These are phyloP conservation scores for Agrocybe chaxingu DNA, from an alignment of 768 basidiomycete genomes.

Conservation along the genomic window DNA sequence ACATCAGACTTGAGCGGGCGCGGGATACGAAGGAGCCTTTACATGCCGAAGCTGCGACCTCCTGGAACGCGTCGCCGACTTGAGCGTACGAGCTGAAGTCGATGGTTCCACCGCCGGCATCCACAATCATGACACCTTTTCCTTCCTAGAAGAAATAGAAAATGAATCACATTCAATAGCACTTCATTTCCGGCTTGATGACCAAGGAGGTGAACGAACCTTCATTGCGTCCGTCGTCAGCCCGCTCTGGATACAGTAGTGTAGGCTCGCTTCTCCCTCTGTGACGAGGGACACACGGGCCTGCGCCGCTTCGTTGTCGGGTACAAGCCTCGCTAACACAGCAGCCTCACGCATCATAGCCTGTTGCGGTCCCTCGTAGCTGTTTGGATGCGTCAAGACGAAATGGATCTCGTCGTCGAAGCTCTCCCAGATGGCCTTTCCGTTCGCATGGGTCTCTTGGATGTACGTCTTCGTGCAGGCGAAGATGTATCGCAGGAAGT, in stretches of 20 bases:
- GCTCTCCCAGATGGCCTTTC: constrained; percentile 41
- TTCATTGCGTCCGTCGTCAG: constrained; percentile 30
- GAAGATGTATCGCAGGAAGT: constrained; percentile 50
- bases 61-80: too few relatives aligned
- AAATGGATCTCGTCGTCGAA: constrained; percentile 38
- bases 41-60: too few relatives aligned
- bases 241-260: constrained; percentile 48
- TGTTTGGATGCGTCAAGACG: constrained; percentile 60
- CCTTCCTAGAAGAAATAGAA: not conserved
- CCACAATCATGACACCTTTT: constrained; percentile 16
- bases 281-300: constrained; percentile 50
- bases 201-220: constrained; percentile 9
- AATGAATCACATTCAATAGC: not conserved
- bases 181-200: too few relatives aligned
- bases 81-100: constrained; percentile 42
- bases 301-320: constrained; percentile 31
- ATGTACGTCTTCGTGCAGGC: constrained; percentile 42
- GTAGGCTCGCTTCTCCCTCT: constrained; percentile 60
- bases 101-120: constrained; percentile 42
- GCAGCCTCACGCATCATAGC: constrained; percentile 51
- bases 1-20: not conserved
- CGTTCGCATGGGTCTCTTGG: constrained; percentile 38
- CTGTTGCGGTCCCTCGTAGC: constrained; percentile 60
- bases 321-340: constrained; percentile 46
- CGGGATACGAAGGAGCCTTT: not conserved